Evolutionary conservation across 257 asterid genomes (phyloP), one percentile per base, ranked within the genome.

Genomic region (Solanum piurae): DNA sequence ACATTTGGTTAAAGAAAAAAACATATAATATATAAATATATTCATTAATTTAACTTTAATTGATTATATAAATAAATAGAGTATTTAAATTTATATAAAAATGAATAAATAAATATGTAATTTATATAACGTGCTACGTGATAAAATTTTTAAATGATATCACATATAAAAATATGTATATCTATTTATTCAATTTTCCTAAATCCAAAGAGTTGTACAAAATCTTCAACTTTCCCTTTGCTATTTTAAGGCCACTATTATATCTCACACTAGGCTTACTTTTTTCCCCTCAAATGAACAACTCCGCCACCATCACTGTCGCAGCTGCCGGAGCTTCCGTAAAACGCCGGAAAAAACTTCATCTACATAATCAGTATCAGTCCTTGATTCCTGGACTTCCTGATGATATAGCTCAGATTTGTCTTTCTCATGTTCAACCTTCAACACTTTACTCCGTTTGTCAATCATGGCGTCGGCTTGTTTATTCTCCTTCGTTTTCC

Each of bases 401-500:
- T 5, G 95, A 96, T 88, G 92, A 94, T 88, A 88, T 96, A 31
- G 92, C 97, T 64, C 97, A 93, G 2, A 86, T 91, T 79, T 94
- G 96, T 87, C 96, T 96, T 37, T 93, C 94, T 11, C 90, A 42
- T 18, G 94, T 95, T 13, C 95, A 89, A 18, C 94, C 99, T 14
- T 83, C 91, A 2, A 66, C 49, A 33, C 95, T 96, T 84, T 95
- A 87, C 93, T 90, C 95, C 84, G 96, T 96, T 71, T 95, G 96
- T 89, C 91, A 84, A 12, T 89, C 98, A 0, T 96, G 99, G 99
- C 98, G 98, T 83, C 93, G 93, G 86, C 93, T 96, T 27, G 88
- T 94, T 1, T 96, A 95, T 90, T 90, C 97, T 18, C 95, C 98
- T 5, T 92, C 94, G 2, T 94, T 95, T 86, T 94, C 97, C 0